Percentiles rank a stretch among this genome's conserved stretches.
These are phyloP conservation scores for Flaveria ramosissima DNA, from an alignment of 129 eudicot species.

Conservation along the genomic window DNA sequence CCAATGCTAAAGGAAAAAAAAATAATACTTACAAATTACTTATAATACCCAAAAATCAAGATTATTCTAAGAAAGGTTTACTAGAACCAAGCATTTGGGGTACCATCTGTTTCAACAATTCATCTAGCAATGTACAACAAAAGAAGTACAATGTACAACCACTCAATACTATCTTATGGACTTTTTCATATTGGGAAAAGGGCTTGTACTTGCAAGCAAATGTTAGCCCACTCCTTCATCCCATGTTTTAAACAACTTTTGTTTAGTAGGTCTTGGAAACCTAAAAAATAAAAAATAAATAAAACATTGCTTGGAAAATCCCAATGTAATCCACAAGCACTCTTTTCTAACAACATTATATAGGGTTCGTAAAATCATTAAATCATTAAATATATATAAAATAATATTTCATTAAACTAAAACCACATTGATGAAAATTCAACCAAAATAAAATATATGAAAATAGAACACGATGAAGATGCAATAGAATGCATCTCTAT, in stretches of 20 bases:
- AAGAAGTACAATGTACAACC: slow-evolving; percentile 23
- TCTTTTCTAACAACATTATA: background rate
- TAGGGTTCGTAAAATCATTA: background rate
- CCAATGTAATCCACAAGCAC: slow-evolving; percentile 25
- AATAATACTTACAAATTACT: background rate
- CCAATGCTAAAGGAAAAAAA: background rate
- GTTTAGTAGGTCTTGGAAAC: slow-evolving; percentile 29
- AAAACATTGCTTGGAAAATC: slow-evolving; percentile 19
- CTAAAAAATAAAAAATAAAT: background rate
- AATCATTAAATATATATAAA: background rate
- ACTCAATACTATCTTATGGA: background rate
- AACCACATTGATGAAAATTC: slow-evolving; percentile 25
- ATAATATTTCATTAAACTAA: slow-evolving; percentile 20
- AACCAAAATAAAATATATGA: slow-evolving; percentile 25
- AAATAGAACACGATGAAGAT: slow-evolving; percentile 28
- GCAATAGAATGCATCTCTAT: slow-evolving; percentile 32
- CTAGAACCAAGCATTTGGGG: slow-evolving; percentile 8
- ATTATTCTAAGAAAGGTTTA: slow-evolving; percentile 8
- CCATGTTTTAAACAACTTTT: slow-evolving; percentile 31
- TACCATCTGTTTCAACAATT: slow-evolving; percentile 21
- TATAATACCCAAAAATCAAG: background rate
- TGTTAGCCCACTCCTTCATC: slow-evolving; percentile 30
- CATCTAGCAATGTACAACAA: slow-evolving; percentile 20
- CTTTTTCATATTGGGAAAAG: slow-evolving; percentile 26
- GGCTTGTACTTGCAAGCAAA: slow-evolving; percentile 24